phyloP scores from a whole-genome alignment of 352 stramenopile species.

The Phytophthora pistaciae region DNA sequence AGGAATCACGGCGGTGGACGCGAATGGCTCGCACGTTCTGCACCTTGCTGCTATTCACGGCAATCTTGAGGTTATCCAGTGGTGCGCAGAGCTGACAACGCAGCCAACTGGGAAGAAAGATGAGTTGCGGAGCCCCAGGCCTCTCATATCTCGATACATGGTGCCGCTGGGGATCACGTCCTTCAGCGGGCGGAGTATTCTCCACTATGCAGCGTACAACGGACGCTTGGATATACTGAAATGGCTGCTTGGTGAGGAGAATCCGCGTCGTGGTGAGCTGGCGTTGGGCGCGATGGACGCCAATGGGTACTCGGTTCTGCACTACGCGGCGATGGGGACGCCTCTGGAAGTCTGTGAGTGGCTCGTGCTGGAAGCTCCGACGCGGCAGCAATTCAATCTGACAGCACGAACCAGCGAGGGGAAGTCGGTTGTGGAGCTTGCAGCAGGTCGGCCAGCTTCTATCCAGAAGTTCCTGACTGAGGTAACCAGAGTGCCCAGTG shows the following conservation, averaged over 20 bases:
- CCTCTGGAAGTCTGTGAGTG: conserved; percentile 67
- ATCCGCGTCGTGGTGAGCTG: conserved; percentile 36
- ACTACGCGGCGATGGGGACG: conserved; percentile 73
- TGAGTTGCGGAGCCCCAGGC: conserved; percentile 1
- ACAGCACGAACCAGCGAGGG: conserved; percentile 53
- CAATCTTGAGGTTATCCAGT: conserved; percentile 65
- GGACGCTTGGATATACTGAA: conserved; percentile 53
- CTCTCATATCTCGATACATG: conserved; percentile 9
- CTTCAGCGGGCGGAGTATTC: conserved; percentile 67
- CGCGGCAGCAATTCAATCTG: conserved; percentile 49
- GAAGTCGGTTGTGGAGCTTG: conserved; percentile 53
- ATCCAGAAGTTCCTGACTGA: conserved; percentile 58
- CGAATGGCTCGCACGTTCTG: conserved; percentile 68
- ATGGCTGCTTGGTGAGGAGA: conserved; percentile 50
- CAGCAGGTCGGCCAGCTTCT: conserved; percentile 33
- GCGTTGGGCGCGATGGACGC: conserved; percentile 49
- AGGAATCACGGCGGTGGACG: conserved; percentile 55
- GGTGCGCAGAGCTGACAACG: conserved; percentile 40
- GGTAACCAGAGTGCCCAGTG: conserved; percentile 39
- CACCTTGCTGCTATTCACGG: conserved; percentile 78
- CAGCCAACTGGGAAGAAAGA: background rate
- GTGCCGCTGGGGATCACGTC: conserved; percentile 57
- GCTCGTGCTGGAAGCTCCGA: conserved; percentile 60
- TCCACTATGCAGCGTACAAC: conserved; percentile 82
- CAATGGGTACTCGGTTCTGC: conserved; percentile 69